Conservation (phyloP, 129 eudicot species). For the Arctium minus region DNA sequence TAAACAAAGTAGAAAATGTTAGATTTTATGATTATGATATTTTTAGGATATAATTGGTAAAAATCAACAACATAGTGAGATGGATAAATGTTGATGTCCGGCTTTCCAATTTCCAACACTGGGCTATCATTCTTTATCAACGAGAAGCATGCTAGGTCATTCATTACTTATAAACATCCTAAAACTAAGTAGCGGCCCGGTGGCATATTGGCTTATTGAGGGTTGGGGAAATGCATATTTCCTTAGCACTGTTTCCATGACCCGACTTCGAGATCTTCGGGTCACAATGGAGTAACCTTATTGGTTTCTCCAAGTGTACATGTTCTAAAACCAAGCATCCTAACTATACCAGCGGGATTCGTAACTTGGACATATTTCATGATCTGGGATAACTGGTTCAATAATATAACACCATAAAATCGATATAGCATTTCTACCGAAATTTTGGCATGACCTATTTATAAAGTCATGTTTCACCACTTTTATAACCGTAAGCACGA, state of each 20-base stretch:
- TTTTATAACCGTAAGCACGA: neutral
- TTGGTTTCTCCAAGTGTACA: neutral
- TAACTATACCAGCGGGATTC: neutral
- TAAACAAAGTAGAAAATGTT: neutral
- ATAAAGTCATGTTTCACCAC: neutral
- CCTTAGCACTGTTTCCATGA: neutral
- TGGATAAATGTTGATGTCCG: neutral
- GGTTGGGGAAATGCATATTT: neutral
- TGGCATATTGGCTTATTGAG: neutral
- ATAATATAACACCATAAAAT: neutral
- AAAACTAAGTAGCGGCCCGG: neutral
- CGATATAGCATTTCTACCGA: neutral
- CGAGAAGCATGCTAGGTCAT: neutral
- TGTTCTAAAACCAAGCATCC: neutral
- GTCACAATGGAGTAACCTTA: neutral
- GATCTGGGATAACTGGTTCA: neutral
- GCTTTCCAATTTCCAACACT: neutral
- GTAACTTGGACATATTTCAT: neutral
- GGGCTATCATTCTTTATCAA: neutral
- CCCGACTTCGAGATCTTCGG: neutral
- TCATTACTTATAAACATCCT: neutral
- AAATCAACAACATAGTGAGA: neutral
- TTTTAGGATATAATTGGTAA: neutral
- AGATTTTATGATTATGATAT: neutral
- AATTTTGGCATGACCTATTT: neutral